These are phyloP conservation scores for Acacia crassicarpa DNA, from an alignment of 306 rosid genomes.

Conservation along the genomic window DNA sequence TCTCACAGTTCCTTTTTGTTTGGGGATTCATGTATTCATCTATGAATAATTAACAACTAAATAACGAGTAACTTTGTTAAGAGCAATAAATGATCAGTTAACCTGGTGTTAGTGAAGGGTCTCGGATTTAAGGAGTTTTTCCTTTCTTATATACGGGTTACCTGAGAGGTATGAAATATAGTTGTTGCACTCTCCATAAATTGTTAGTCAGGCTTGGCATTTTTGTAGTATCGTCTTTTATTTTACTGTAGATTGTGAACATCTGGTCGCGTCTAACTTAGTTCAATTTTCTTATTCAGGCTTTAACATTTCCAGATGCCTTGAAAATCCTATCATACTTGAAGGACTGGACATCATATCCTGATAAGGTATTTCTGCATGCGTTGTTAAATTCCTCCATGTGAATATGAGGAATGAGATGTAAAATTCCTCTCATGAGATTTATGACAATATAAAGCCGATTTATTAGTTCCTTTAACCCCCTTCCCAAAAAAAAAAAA, in stretches of 20 bases:
- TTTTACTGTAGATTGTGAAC: conserved; percentile 18
- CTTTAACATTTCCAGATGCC: conserved; percentile 89
- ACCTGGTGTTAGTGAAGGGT: conserved; percentile 7
- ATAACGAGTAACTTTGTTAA: neutral
- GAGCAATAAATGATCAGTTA: neutral
- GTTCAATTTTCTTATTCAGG: conserved; percentile 52
- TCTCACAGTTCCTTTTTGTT: neutral
- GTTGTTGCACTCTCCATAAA: neutral
- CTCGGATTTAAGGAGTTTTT: conserved; percentile 5
- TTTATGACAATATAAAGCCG: neutral
- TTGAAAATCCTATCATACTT: conserved; percentile 75
- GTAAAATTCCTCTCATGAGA: neutral
- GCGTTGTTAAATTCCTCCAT: neutral
- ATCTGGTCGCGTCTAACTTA: conserved; percentile 10
- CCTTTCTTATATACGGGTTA: neutral
- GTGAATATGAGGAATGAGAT: conserved; percentile 3
- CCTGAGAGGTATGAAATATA: conserved; percentile 4
- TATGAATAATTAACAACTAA: neutral
- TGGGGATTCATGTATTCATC: neutral
- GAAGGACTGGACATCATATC: conserved; percentile 81
- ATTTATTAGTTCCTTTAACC: neutral
- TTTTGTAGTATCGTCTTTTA: neutral
- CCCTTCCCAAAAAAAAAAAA: neutral
- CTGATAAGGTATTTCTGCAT: conserved; percentile 70
- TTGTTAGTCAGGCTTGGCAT: neutral